Base-by-base conservation (phyloP, 352 stramenopile species). In the Pythium guiyangense region DNA sequence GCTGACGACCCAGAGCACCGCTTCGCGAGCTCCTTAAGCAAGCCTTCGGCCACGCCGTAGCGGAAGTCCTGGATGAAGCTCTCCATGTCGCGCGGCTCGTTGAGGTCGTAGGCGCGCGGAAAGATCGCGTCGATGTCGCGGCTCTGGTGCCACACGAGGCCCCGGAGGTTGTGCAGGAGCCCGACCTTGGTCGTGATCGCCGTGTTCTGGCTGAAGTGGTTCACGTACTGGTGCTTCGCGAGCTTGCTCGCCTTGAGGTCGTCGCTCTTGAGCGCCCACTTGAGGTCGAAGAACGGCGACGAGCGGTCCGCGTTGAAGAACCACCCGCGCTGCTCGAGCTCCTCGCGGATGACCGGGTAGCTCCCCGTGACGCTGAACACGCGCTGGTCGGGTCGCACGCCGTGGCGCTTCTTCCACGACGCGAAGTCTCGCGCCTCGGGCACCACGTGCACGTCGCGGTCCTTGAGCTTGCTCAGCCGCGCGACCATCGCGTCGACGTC, bases 281-380 rank as follows among this genome's bases (percentile, higher is more conserved):
- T 97, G 34, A 97, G 68, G 62, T 97, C 86, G 50, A 96, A 97
- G 62, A 90, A 96, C 35, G 84, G 82, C 3, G 83, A 96, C 5
- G 71, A 68, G 2, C 76, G 74, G 18, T 97, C 89, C 25, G 73
- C 61, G 52, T 97, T 97, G 66, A 76, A 90, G 57, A 82, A 86
- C 91, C 91, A 97, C 11, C 91, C 90, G 29, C 90, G 87, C 40
- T 87, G 78, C 54, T 96, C 73, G 2, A 97, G 70, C 26, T 90
- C 86, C 52, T 96, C 80, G 12, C 88, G 87, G 40, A 97, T 93
- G 52, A 93, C 91, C 3, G 91, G 91, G 57, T 97, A 97, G 80
- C 86, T 96, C 2, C 91, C 91, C 12, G 90, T 97, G 67, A 97
- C 88, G 49, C 70, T 77, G 49, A 97, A 97, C 29, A 97, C 91